Evolutionary conservation across 768 basidiomycete species (phyloP), one percentile per base, ranked within the genome.

Genomic region (Pleurotus salmoneostramineus): DNA sequence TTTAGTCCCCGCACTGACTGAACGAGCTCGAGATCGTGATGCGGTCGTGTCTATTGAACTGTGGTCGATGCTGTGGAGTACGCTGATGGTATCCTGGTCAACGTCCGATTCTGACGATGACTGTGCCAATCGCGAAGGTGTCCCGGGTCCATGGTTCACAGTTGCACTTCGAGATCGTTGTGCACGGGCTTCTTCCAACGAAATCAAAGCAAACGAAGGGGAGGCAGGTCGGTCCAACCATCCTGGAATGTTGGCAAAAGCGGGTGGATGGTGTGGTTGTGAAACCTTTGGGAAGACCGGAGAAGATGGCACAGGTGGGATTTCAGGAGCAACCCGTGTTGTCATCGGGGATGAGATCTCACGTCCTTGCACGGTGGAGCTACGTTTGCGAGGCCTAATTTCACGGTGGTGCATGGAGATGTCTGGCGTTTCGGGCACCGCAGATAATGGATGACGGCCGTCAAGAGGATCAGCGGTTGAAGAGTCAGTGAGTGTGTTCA

Each of bases 161-260:
- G 80, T 79, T n/a, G 71, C 71, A 62, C 76, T 81, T 51, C 87
- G 82, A 46, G 81, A 74, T 50, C 87, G 83, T 66, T 87, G 83
- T 10, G 85, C 88, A 63, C 89, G 83, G 3, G 90, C 90, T 72
- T 93, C 88, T 65, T 91, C 87, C 55, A 92, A 75, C 4, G 88
- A 82, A 50, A 92, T 91, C 40, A 93, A 79, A 33, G 81, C 75
- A 61, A 91, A 85, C 12, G 81, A 71, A 17, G 84, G 78, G 10
- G 80, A 71, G 6, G 70, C 58, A 56, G 63, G 62, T 60, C 76
- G 72, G 54, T 84, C 84, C 43, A 70, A 72, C 82, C 83, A 85
- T 8, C 78, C 81, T n/a, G 79, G 69, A 17, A 83, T 65, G 55
- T 57, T 67, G 49, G 60, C 66, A 8, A 66, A 67, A 47, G 65